These are phyloP conservation scores for Pichia kluyveri DNA, from an alignment of 805 yeast genomes.

Conservation along the genomic window DNA sequence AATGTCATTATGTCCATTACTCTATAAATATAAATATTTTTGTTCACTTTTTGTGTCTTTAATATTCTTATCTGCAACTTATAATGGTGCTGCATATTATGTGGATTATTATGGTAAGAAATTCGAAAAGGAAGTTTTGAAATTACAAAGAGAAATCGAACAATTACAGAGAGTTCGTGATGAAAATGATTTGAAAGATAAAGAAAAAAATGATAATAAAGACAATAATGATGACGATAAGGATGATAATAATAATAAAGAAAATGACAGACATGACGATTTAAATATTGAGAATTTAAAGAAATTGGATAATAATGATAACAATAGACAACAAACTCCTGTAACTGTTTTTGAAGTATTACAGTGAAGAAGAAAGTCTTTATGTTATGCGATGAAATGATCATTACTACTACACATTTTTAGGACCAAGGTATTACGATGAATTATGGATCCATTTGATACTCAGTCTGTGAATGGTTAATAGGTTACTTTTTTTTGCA, in stretches of 20 bases:
- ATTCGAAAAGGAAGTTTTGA: conserved; percentile 75
- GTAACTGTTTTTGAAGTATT: neutral
- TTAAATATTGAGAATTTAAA: no score
- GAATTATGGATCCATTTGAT: no score
- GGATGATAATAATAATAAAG: neutral
- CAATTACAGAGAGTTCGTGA: conserved; percentile 1
- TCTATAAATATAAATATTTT: conserved; percentile 62
- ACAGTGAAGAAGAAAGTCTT: no score
- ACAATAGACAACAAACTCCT: neutral
- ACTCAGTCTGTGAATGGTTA: no score
- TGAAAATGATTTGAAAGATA: neutral
- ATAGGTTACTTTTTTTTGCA: no score
- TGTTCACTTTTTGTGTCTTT: conserved; percentile 59
- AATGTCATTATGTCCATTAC: conserved; percentile 84
- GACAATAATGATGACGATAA: neutral
- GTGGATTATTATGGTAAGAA: conserved; percentile 86
- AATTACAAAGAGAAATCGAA: conserved; percentile 62
- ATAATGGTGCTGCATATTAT: conserved; percentile 93
- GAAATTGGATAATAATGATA: no score
- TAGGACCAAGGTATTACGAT: no score
- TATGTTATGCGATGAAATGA: no score
- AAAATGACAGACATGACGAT: no score
- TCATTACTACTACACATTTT: no score
- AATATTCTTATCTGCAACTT: conserved; percentile 74
- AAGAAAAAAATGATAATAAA: neutral